Percentiles rank a stretch among this genome's conserved stretches.
These are phyloP conservation scores for Puccinia coronata DNA, from an alignment of 1,284 basidiomycete species.

Conservation along the genomic window DNA sequence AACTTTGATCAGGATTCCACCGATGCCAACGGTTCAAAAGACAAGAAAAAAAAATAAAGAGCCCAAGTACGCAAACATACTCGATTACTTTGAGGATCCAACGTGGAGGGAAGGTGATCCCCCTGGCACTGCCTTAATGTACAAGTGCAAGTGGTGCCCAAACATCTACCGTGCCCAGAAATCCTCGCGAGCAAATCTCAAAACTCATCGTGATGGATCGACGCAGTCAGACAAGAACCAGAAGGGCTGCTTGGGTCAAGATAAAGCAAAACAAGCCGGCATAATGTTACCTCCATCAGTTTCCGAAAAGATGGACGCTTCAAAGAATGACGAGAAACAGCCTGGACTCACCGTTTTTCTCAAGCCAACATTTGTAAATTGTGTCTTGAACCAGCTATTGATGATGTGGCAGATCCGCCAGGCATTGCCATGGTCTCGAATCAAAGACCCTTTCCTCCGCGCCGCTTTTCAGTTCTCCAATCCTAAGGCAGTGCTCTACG, in stretches of 20 bases:
- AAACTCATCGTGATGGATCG: conserved; percentile 22
- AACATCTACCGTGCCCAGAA: not conserved
- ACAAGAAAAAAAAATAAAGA: not conserved
- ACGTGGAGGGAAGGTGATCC: no score
- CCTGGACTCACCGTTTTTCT: not conserved
- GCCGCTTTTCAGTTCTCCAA: no score
- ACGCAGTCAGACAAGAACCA: not conserved
- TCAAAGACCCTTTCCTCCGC: conserved; percentile 13
- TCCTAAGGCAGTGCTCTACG: no score
- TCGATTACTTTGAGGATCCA: not conserved
- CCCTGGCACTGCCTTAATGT: no score
- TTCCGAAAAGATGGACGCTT: not conserved
- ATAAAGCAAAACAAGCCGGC: conserved; percentile 3
- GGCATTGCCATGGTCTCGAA: conserved; percentile 6
- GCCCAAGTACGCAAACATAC: not conserved
- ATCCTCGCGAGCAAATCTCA: not conserved
- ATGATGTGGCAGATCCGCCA: no score
- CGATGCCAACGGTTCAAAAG: no score
- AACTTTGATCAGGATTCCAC: no score
- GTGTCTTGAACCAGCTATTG: conserved; percentile 9
- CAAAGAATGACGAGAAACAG: not conserved
- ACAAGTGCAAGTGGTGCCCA: not conserved
- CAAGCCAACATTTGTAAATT: no score
- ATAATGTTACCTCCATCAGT: no score
- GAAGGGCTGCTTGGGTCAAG: not conserved